Conservation (phyloP, 192 early-diverging fungal genomes). For the Podila epigama region DNA sequence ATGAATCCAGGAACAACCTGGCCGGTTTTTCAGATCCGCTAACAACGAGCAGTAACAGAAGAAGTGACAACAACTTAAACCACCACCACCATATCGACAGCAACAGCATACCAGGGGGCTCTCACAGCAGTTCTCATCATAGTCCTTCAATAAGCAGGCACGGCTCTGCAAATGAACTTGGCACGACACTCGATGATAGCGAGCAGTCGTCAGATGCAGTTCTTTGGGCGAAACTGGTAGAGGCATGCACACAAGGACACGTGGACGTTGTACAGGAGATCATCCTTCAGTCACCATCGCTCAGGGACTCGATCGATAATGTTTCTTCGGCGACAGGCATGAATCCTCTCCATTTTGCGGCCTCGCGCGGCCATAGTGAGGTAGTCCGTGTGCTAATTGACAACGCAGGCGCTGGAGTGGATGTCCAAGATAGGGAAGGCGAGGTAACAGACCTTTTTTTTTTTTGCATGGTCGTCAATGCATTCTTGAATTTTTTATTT, state of each 20-base stretch:
- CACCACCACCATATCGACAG: not conserved
- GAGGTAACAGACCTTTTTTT: constrained; percentile 60
- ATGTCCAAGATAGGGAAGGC: constrained; percentile 69
- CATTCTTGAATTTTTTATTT: too few relatives aligned
- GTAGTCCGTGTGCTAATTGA: constrained; percentile 65
- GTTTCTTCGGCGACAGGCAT: constrained; percentile 60
- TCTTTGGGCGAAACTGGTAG: constrained; percentile 23
- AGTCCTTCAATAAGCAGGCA: not conserved
- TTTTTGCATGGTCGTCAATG: too few relatives aligned
- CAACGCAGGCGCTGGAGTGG: constrained; percentile 62
- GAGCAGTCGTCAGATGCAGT: constrained; percentile 29
- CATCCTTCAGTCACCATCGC: constrained; percentile 38
- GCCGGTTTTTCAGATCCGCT: constrained; percentile 18
- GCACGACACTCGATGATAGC: not conserved
- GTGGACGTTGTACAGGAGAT: constrained; percentile 49
- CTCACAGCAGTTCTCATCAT: not conserved
- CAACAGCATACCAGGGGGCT: too few relatives aligned
- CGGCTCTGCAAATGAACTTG: constrained; percentile 12
- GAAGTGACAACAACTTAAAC: not conserved
- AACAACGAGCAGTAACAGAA: not conserved
- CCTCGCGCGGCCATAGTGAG: constrained; percentile 63
- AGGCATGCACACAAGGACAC: constrained; percentile 18
- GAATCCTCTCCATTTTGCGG: constrained; percentile 68
- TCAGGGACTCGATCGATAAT: constrained; percentile 56
- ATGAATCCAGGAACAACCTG: constrained; percentile 1